Conservation (phyloP, 208 protist genomes). For the Strigomonas culicis region DNA sequence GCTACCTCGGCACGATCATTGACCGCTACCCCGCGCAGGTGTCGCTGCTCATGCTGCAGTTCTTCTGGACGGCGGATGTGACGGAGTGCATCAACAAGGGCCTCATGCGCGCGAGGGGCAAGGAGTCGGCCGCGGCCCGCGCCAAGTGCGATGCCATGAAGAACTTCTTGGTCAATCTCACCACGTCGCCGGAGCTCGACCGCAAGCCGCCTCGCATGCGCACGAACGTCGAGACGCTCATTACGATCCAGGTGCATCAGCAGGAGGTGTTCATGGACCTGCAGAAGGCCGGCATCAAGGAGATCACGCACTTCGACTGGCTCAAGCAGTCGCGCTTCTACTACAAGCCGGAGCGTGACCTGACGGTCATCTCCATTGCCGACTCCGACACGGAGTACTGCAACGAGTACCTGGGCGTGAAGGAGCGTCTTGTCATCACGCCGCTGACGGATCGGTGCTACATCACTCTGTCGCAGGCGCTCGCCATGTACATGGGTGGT, state of each 20-base stretch:
- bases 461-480: constrained; percentile 95
- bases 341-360: constrained; percentile 88
- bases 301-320: constrained; percentile 93
- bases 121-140: constrained; percentile 69
- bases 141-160: constrained; percentile 88
- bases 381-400: constrained; percentile 94
- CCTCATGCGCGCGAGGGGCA: constrained; percentile 70
- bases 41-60: constrained; percentile 95
- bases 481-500: constrained; percentile 96
- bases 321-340: constrained; percentile 94
- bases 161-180: constrained; percentile 91
- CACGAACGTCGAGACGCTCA: constrained; percentile 95
- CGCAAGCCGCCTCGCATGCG: constrained; percentile 84
- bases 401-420: constrained; percentile 95
- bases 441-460: constrained; percentile 95
- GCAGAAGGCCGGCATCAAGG: constrained; percentile 84
- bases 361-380: constrained; percentile 92
- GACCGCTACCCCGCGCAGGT: constrained; percentile 95
- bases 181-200: constrained; percentile 84
- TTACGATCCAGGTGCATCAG: constrained; percentile 95
- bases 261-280: constrained; percentile 93
- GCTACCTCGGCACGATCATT: constrained; percentile 90
- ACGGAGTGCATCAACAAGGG: constrained; percentile 91
- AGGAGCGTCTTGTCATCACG: constrained; percentile 94
- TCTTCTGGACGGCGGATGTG: constrained; percentile 95